Evolutionary conservation across 2,329 filamentous ascomycete species (phyloP).

Genomic region (Paraconiothyrium sp.): DNA sequence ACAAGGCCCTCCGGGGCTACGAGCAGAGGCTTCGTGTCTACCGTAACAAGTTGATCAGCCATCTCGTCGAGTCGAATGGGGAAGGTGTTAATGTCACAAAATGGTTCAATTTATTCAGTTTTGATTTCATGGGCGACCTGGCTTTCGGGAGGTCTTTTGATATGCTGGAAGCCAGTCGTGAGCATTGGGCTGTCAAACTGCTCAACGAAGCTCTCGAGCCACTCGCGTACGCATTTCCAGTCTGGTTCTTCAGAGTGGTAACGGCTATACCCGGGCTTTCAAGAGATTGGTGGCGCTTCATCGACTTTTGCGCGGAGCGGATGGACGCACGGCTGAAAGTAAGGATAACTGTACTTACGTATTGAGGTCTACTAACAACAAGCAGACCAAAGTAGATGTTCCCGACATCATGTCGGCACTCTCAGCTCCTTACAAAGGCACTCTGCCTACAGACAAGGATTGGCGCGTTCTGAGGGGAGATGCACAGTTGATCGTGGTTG

Average conservation of each 20-base stretch:
- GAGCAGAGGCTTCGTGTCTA: background rate
- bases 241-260: background rate
- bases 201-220: conserved; percentile 1
- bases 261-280: background rate
- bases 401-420: background rate
- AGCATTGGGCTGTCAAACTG: conserved; percentile 17
- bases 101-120: conserved; percentile 44
- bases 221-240: conserved; percentile 5
- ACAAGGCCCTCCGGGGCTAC: background rate
- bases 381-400: background rate
- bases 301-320: conserved; percentile 10
- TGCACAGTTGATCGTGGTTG: conserved; percentile 7
- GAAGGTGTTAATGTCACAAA: conserved; percentile 10
- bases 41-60: background rate
- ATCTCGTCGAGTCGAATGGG: background rate
- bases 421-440: background rate
- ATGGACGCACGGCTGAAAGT: conserved; percentile 11
- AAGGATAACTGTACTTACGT: background rate
- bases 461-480: conserved; percentile 7
- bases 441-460: background rate
- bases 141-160: conserved; percentile 46
- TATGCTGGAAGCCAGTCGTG: conserved; percentile 32
- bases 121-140: conserved; percentile 57
- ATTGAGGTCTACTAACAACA: background rate
- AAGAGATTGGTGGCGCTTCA: conserved; percentile 14